Percentiles rank a stretch among this genome's conserved stretches.
These are phyloP conservation scores for Sordariomycetes sp. DNA, from an alignment of 2,329 filamentous ascomycete species.

Conservation along the genomic window DNA sequence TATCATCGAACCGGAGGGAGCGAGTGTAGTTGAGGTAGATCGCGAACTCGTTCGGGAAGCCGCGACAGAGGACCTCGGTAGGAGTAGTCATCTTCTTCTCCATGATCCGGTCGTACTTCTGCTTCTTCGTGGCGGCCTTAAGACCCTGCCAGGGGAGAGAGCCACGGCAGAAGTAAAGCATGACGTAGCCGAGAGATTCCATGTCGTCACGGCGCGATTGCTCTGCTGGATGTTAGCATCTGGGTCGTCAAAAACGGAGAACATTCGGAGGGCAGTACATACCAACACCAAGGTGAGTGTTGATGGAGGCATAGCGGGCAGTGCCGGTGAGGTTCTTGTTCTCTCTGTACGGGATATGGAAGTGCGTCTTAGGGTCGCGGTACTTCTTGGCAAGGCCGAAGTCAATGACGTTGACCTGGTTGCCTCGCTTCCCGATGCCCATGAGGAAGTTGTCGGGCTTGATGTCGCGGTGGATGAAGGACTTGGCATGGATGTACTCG, in stretches of 20 bases:
- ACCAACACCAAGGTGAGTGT: conserved; percentile 93
- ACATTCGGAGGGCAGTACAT: conserved; percentile 20
- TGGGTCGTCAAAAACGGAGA: conserved; percentile 1
- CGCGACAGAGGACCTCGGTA: conserved; percentile 95
- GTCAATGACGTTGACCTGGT: conserved; percentile 98
- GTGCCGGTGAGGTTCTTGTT: conserved; percentile 99
- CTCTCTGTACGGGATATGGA: conserved; percentile 99
- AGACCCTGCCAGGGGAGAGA: conserved; percentile 97
- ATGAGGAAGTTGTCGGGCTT: conserved; percentile 99
- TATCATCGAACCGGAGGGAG: conserved; percentile 97
- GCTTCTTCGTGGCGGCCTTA: conserved; percentile 98
- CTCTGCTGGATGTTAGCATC: conserved; percentile 30
- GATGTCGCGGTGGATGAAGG: conserved; percentile 98
- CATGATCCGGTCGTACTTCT: conserved; percentile 99
- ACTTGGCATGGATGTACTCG: conserved; percentile 99
- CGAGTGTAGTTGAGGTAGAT: conserved; percentile 99
- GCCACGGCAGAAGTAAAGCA: conserved; percentile 99
- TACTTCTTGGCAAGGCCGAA: conserved; percentile 99
- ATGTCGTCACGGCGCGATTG: conserved; percentile 99
- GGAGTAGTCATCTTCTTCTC: conserved; percentile 99
- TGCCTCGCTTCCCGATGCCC: conserved; percentile 97
- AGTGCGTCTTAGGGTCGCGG: conserved; percentile 98
- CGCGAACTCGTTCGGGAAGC: conserved; percentile 98
- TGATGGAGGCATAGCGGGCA: conserved; percentile 96
- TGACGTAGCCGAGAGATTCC: conserved; percentile 97